Evolutionary conservation across 2,329 filamentous ascomycete genomes (phyloP), one percentile per base, ranked within the genome.

Genomic region (Colletotrichum gigasporum): DNA sequence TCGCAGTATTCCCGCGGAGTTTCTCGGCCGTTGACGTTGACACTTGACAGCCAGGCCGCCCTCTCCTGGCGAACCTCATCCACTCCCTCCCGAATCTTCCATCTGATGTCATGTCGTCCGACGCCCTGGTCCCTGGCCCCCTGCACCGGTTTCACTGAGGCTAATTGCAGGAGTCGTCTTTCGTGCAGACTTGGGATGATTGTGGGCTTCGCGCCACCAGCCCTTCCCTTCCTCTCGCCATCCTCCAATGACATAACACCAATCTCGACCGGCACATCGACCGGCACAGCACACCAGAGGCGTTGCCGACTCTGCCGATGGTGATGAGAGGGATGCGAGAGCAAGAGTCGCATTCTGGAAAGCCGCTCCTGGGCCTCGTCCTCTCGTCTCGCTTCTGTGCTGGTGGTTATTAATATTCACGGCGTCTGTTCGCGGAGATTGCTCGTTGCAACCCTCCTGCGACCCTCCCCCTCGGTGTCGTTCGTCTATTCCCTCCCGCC

Each of bases 111-210:
- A 65, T 65, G 32, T 42, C 30, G 50, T 48, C 28, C 50, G 14
- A 44, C 16, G 12, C 42, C 56, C 56, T 35, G 48, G 48, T 42
- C 55, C 48, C 24, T 61, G 50, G 10, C 48, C 48, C 48, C 56
- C 30, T 65, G 48, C 48, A n/a, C 42, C 20, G 32, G 48, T 62
- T 65, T 55, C 62, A 65, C 28, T 11, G 24, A 65, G 48, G 62
- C 62, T 65, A 55, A 65, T 65, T 65, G 34, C 62, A 65, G 48
- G 56, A 62, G 62, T 47, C 22, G 22, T 26, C 48, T 54, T 50
- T 51, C 42, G 56, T 62, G 35, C 55, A 62, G 20, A 44, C 50
- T 64, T 64, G 48, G 62, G 56, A 64, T 56, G 56, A 54, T 18
- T 28, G 56, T 54, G 56, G 61, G n/a, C 50, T 48, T 35, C 18